These are phyloP conservation scores for Candida tammaniensis DNA, from an alignment of 805 yeast species.

Conservation along the genomic window DNA sequence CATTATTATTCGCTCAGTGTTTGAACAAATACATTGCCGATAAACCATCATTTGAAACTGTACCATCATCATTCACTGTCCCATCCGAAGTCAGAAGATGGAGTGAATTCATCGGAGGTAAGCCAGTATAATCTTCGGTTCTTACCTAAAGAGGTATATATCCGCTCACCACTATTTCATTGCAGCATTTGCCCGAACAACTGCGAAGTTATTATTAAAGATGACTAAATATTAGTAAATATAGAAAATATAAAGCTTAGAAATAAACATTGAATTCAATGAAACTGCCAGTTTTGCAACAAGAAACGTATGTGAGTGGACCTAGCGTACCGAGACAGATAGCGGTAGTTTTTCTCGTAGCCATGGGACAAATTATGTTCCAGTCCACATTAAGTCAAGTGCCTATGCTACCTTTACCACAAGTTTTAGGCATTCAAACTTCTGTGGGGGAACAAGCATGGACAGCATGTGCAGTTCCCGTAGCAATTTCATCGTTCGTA, in stretches of 20 bases:
- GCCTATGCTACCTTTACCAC: slow-evolving; percentile 16
- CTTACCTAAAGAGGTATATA: too few species aligned
- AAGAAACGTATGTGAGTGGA: too few species aligned
- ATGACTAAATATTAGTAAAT: too few species aligned
- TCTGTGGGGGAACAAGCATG: slow-evolving; percentile 29
- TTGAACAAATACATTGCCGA: slow-evolving; percentile 64
- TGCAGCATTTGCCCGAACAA: too few species aligned
- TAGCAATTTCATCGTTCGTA: slow-evolving; percentile 34
- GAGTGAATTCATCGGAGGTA: slow-evolving; percentile 96
- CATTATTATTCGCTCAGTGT: slow-evolving; percentile 80
- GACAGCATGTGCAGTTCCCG: slow-evolving; percentile 31
- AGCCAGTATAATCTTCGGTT: slow-evolving; percentile 72
- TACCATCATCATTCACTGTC: slow-evolving; percentile 45
- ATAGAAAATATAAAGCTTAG: too few species aligned
- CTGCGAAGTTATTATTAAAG: too few species aligned
- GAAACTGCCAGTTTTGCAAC: too few species aligned
- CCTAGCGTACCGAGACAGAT: too few species aligned
- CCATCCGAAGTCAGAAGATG: slow-evolving; percentile 91
- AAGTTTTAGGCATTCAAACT: slow-evolving; percentile 21
- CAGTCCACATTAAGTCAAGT: slow-evolving; percentile 19
- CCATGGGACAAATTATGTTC: slow-evolving; percentile 13
- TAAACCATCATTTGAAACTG: slow-evolving; percentile 48
- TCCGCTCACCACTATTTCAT: too few species aligned
- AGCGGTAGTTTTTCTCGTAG: slow-evolving; percentile 2
- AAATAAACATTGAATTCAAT: too few species aligned